Conservation (phyloP, 441 rosid genomes). For the Bruguiera hainesii region DNA sequence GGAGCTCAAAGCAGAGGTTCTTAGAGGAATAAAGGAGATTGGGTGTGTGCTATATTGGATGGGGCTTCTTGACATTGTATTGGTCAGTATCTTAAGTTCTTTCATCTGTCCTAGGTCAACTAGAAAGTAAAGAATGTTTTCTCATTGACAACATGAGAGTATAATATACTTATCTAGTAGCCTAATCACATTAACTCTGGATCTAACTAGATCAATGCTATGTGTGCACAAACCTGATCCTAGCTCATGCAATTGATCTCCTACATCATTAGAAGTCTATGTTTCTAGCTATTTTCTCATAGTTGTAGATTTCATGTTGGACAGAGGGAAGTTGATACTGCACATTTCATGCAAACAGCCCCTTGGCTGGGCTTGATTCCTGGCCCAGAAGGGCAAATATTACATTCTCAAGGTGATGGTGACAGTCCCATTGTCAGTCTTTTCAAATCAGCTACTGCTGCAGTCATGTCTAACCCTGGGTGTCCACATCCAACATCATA, state of each 20-base stretch:
- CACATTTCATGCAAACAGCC: conserved; percentile 91
- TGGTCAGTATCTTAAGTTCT: conserved; percentile 59
- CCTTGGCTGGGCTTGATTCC: conserved; percentile 95
- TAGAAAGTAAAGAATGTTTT: too few relatives aligned
- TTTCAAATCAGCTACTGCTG: conserved; percentile 83
- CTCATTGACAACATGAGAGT: background rate
- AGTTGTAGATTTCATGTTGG: conserved; percentile 21
- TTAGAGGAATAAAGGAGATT: conserved; percentile 93
- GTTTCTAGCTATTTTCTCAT: conserved; percentile 25
- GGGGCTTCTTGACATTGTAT: conserved; percentile 92
- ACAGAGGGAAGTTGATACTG: conserved; percentile 92
- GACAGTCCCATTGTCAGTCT: conserved; percentile 90
- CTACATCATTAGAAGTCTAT: conserved; percentile 14
- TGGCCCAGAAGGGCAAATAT: conserved; percentile 82
- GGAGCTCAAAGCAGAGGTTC: conserved; percentile 92
- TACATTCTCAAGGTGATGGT: conserved; percentile 72
- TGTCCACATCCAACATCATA: conserved; percentile 84
- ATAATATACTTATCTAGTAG: background rate
- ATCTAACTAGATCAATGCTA: conserved; percentile 1
- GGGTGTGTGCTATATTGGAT: conserved; percentile 95
- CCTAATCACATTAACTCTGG: background rate
- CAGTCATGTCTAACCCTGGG: conserved; percentile 69
- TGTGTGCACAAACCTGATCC: conserved; percentile 1
- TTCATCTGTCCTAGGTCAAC: background rate
- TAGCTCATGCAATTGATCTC: conserved; percentile 10